phyloP scores from a whole-genome alignment of 202 grass and related monocot genomes.

The Digitaria exilis region DNA sequence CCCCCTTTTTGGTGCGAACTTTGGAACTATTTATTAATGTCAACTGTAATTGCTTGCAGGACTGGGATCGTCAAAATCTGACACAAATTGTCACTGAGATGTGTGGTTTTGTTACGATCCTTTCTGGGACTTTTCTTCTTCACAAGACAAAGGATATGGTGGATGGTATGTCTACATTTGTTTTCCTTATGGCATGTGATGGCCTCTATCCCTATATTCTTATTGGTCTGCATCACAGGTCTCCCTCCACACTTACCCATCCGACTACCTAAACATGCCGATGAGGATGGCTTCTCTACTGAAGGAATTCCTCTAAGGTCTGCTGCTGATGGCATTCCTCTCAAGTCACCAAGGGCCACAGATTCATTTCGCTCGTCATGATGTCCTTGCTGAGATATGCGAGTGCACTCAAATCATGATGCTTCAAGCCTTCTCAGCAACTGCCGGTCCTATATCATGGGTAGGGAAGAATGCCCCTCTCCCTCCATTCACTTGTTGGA shows the following conservation, averaged over 20 bases:
- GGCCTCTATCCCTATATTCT: slow-evolving; percentile 4
- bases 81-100: slow-evolving; percentile 92
- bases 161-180: slow-evolving; percentile 60
- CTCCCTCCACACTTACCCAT: slow-evolving; percentile 45
- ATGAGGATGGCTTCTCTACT: slow-evolving; percentile 57
- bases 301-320: slow-evolving; percentile 82
- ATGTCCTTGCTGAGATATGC: background rate
- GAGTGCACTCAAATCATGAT: slow-evolving; percentile 10
- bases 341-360: slow-evolving; percentile 64
- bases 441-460: background rate
- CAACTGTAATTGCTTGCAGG: slow-evolving; percentile 55
- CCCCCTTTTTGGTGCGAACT: background rate
- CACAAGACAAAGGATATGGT: slow-evolving; percentile 97
- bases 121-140: slow-evolving; percentile 99
- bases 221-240: slow-evolving; percentile 41
- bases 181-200: background rate
- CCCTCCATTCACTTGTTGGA: slow-evolving; percentile 67
- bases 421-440: slow-evolving; percentile 24
- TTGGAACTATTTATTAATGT: background rate
- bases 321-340: slow-evolving; percentile 63
- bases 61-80: slow-evolving; percentile 94
- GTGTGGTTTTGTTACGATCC: slow-evolving; percentile 97
- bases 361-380: slow-evolving; percentile 48
- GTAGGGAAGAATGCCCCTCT: slow-evolving; percentile 38
- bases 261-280: slow-evolving; percentile 65